Conservation (phyloP, 768 basidiomycete genomes). For the Mycena olivaceomarginata region DNA sequence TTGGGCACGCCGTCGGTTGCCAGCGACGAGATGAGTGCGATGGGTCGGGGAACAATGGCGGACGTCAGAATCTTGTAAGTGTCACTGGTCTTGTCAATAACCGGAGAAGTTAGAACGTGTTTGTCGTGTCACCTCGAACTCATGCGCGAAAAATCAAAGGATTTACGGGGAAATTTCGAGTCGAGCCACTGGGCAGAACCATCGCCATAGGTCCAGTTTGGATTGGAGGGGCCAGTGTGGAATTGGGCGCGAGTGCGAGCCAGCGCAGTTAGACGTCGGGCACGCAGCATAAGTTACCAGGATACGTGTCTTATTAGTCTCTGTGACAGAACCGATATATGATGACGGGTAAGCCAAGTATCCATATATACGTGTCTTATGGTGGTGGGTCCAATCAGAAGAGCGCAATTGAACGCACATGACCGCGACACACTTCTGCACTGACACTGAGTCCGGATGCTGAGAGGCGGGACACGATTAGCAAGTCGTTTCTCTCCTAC, state of each 20-base stretch:
- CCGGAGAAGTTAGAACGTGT: not conserved
- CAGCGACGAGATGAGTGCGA: slow-evolving; percentile 80
- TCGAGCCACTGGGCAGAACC: slow-evolving; percentile 47
- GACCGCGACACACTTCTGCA: not conserved
- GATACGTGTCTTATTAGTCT: slow-evolving; percentile 8
- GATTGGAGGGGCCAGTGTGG: slow-evolving; percentile 60
- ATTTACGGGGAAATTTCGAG: slow-evolving; percentile 57
- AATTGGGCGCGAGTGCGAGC: slow-evolving; percentile 29
- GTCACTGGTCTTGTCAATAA: slow-evolving; percentile 51
- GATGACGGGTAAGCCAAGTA: too few relatives aligned
- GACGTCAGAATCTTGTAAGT: slow-evolving; percentile 73
- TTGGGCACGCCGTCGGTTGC: slow-evolving; percentile 72
- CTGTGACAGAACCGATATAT: too few relatives aligned
- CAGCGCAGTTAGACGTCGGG: not conserved
- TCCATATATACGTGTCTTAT: slow-evolving; percentile 1
- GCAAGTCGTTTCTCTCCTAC: not conserved
- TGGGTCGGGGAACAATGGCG: slow-evolving; percentile 78
- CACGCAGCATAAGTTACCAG: not conserved
- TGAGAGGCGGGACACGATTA: not conserved
- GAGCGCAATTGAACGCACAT: not conserved
- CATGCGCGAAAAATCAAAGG: slow-evolving; percentile 62
- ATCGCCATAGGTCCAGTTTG: slow-evolving; percentile 65
- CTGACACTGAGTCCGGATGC: too few relatives aligned
- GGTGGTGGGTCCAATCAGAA: not conserved
- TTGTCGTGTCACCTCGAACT: slow-evolving; percentile 50